Percentiles rank a stretch among this genome's conserved stretches.
Conservation (phyloP, 2,329 filamentous ascomycete genomes). For the Helotiales sp. region DNA sequence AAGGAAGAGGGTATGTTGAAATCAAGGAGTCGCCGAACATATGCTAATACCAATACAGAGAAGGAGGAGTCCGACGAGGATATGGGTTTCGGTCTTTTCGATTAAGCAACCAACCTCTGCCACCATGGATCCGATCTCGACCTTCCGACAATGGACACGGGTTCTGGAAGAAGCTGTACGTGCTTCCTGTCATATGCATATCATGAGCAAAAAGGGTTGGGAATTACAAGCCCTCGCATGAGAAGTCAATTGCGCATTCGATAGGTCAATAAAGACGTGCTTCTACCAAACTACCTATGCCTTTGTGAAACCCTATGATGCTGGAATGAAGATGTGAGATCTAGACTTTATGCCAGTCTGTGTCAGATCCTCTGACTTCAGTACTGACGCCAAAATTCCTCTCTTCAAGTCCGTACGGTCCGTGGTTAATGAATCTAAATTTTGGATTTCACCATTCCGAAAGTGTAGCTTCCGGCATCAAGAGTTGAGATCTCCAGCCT, state of each 20-base stretch:
- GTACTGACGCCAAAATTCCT: no score
- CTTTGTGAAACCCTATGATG: no score
- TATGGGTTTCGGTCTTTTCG: conserved; percentile 77
- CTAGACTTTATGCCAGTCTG: no score
- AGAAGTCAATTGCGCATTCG: conserved; percentile 26
- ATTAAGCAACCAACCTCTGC: conserved; percentile 51
- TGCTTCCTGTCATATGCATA: conserved; percentile 31
- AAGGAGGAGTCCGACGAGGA: conserved; percentile 74
- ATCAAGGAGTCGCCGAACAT: background rate
- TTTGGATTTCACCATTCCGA: no score
- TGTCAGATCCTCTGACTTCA: no score
- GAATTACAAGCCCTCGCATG: conserved; percentile 21
- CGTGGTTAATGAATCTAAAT: no score
- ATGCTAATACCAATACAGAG: conserved; percentile 42
- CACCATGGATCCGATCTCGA: conserved; percentile 26
- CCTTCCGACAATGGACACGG: conserved; percentile 23
- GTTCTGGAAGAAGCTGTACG: conserved; percentile 33
- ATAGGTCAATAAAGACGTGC: conserved; percentile 35
- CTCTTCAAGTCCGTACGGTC: no score
- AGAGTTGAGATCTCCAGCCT: no score
- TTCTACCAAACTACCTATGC: conserved; percentile 35
- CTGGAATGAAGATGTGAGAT: no score
- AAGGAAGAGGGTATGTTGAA: conserved; percentile 79
- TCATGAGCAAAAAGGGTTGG: conserved; percentile 27
- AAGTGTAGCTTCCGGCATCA: no score